Evolutionary conservation across 768 basidiomycete genomes (phyloP).

Genomic region (Crucibulum laeve): DNA sequence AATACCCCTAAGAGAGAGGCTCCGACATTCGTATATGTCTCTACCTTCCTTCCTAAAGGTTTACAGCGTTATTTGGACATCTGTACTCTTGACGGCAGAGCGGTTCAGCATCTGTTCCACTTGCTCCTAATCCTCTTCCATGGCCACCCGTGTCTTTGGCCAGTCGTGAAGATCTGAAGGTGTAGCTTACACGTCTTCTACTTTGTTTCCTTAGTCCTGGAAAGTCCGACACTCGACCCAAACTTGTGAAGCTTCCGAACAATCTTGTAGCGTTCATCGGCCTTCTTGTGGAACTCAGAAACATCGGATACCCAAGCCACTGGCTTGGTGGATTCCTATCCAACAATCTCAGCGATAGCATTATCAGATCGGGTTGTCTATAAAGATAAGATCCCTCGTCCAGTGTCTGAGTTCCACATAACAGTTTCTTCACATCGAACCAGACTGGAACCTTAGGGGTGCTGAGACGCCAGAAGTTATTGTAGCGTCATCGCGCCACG

Average conservation of each 20-base stretch:
- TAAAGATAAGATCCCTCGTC: conserved; percentile 19
- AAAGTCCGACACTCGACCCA: conserved; percentile 10
- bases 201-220: conserved; percentile 25
- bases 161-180: conserved; percentile 20
- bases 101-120: conserved; percentile 14
- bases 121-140: conserved; percentile 12
- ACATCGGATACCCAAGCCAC: conserved; percentile 29
- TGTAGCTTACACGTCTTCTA: conserved; percentile 28
- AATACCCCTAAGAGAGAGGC: conserved; percentile 10
- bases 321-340: conserved; percentile 30
- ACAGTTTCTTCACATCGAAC: conserved; percentile 3
- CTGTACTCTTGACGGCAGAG: conserved; percentile 14
- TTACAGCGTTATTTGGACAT: conserved; percentile 23
- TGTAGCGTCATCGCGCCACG: background rate
- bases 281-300: conserved; percentile 24
- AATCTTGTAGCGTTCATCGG: conserved; percentile 27
- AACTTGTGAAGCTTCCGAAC: conserved; percentile 25
- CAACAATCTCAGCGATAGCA: conserved; percentile 17
- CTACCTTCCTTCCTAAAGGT: conserved; percentile 20
- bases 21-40: conserved; percentile 17
- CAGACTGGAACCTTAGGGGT: background rate
- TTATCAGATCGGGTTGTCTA: conserved; percentile 22
- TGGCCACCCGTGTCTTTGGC: conserved; percentile 12
- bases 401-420: conserved; percentile 14
- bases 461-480: background rate